These are phyloP conservation scores for Dothistroma pini DNA, from an alignment of 2,329 filamentous ascomycete genomes.

Conservation along the genomic window DNA sequence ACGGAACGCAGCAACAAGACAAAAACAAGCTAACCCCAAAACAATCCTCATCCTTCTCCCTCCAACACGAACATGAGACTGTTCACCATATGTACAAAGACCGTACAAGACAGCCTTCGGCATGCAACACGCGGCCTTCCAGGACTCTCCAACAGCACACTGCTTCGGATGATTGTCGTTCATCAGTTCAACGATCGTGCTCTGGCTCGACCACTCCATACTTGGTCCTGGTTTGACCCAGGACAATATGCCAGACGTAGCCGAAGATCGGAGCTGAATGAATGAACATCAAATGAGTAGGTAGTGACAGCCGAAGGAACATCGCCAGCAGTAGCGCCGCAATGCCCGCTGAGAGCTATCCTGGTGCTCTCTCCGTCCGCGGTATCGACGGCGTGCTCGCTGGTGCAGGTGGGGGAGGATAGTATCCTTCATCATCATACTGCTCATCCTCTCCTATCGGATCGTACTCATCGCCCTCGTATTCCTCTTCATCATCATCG, in stretches of 20 bases:
- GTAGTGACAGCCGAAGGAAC: conserved; percentile 2
- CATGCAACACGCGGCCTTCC: conserved; percentile 6
- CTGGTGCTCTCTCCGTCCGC: conserved; percentile 6
- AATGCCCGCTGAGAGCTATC: conserved; percentile 22
- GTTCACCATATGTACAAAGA: conserved; percentile 20
- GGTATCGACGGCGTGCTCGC: conserved; percentile 18
- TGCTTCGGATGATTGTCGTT: not conserved
- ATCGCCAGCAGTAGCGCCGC: conserved; percentile 11
- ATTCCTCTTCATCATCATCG: conserved; percentile 28
- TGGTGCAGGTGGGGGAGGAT: conserved; percentile 26
- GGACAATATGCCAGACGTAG: not conserved
- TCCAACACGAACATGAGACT: conserved; percentile 5
- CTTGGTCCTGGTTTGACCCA: not conserved
- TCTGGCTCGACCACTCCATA: not conserved
- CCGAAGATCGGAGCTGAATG: not conserved
- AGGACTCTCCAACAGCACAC: not conserved
- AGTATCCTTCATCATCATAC: conserved; percentile 22
- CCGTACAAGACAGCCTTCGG: conserved; percentile 7
- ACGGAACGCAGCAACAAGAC: conserved; percentile 14
- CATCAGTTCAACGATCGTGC: not conserved
- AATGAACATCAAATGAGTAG: not conserved
- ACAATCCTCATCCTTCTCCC: conserved; percentile 10
- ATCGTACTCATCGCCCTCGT: conserved; percentile 30
- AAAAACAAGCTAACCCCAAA: conserved; percentile 4
- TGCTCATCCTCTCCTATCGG: conserved; percentile 26